phyloP scores from a whole-genome alignment of 2,329 filamentous ascomycete genomes.

The Hymenoscyphus fructigenus region DNA sequence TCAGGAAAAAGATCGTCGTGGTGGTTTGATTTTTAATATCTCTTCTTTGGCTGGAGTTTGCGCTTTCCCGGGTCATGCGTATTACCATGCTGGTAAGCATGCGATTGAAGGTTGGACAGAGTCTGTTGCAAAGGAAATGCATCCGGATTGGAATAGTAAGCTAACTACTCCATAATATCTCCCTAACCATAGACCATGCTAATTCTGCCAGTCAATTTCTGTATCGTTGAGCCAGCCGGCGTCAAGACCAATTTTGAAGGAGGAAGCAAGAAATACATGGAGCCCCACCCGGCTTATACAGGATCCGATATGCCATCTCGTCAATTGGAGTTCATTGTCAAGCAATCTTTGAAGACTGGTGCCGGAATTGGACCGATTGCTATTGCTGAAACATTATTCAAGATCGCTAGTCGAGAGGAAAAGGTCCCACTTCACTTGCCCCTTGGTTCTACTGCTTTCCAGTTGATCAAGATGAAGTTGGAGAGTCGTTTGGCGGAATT shows the following conservation, averaged over 20 bases:
- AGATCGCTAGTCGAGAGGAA: slow-evolving; percentile 25
- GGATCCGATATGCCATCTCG: slow-evolving; percentile 37
- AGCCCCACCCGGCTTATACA: slow-evolving; percentile 30
- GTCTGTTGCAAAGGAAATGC: slow-evolving; percentile 39
- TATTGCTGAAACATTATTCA: slow-evolving; percentile 27
- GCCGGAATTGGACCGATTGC: slow-evolving; percentile 26
- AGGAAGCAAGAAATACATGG: slow-evolving; percentile 35
- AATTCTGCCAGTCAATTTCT: slow-evolving; percentile 42
- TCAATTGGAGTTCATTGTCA: slow-evolving; percentile 28
- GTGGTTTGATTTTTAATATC: slow-evolving; percentile 43
- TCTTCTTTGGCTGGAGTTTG: slow-evolving; percentile 42
- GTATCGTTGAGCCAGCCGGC: slow-evolving; percentile 43
- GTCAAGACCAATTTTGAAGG: slow-evolving; percentile 43
- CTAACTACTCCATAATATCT: slow-evolving; percentile 22
- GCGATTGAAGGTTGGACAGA: slow-evolving; percentile 42
- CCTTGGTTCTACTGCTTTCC: slow-evolving; percentile 26
- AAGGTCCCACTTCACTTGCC: slow-evolving; percentile 31
- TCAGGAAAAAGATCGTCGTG: slow-evolving; percentile 35
- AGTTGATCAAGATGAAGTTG: slow-evolving; percentile 28
- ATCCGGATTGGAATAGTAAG: slow-evolving; percentile 40
- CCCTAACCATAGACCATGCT: slow-evolving; percentile 41
- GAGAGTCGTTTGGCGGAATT: slow-evolving; percentile 21
- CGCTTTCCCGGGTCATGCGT: slow-evolving; percentile 39
- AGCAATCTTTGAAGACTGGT: slow-evolving; percentile 23
- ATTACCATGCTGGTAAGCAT: slow-evolving; percentile 44